Percentiles rank a stretch among this genome's conserved stretches.
These are phyloP conservation scores for Nicotiana undulata DNA, from an alignment of 257 asterid species.

Conservation along the genomic window DNA sequence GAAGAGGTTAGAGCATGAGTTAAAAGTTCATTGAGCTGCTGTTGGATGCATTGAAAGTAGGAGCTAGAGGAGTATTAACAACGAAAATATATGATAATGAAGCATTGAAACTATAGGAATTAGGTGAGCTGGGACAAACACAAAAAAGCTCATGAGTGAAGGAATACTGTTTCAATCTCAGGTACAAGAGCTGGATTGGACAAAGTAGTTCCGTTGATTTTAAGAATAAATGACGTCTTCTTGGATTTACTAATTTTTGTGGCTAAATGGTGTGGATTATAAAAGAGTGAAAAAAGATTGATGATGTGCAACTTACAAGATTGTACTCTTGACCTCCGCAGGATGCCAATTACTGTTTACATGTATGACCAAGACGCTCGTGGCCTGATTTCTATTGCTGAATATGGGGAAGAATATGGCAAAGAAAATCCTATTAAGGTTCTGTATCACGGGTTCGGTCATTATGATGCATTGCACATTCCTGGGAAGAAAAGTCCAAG, in stretches of 20 bases:
- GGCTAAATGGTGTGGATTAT: neutral
- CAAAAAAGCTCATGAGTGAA: neutral
- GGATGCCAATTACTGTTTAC: slow-evolving; percentile 95
- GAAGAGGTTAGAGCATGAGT: neutral
- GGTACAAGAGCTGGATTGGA: neutral
- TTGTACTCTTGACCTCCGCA: slow-evolving; percentile 18
- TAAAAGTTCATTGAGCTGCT: neutral
- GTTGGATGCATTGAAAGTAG: neutral
- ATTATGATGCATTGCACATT: slow-evolving; percentile 72
- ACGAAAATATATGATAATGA: neutral
- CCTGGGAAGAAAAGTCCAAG: slow-evolving; percentile 42
- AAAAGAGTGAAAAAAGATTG: neutral
- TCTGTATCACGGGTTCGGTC: slow-evolving; percentile 85
- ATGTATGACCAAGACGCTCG: slow-evolving; percentile 58
- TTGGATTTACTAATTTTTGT: neutral
- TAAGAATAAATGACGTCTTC: neutral
- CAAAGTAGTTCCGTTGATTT: neutral
- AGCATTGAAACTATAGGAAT: neutral
- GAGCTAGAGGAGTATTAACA: neutral
- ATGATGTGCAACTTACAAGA: neutral
- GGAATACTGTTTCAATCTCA: neutral
- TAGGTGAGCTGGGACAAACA: neutral
- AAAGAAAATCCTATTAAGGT: slow-evolving; percentile 67
- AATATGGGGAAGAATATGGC: slow-evolving; percentile 87
- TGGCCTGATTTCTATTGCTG: slow-evolving; percentile 83